phyloP scores from a whole-genome alignment of 208 protist genomes.

The Trypanosoma conorhini region DNA sequence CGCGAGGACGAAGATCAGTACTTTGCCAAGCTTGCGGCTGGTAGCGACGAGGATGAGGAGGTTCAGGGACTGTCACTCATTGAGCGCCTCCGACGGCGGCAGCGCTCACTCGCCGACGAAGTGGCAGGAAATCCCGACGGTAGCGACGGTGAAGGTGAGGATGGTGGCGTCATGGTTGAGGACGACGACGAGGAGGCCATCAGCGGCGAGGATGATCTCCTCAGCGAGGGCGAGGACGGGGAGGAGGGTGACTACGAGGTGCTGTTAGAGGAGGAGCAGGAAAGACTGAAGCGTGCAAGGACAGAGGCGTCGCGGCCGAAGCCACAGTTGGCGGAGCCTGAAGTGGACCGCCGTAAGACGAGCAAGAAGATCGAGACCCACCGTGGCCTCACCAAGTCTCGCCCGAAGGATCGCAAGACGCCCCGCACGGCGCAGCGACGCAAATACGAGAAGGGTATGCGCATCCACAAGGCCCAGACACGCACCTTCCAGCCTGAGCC shows the following conservation, averaged over 20 bases:
- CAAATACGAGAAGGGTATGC: constrained; percentile 88
- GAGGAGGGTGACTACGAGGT: constrained; percentile 62
- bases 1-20: constrained; percentile 92
- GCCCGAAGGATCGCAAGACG: constrained; percentile 91
- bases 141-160: constrained; percentile 31
- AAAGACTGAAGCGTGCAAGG: constrained; percentile 37
- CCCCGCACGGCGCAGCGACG: constrained; percentile 84
- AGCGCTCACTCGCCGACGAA: constrained; percentile 36
- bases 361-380: constrained; percentile 88
- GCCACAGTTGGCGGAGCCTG: constrained; percentile 45
- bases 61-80: constrained; percentile 76
- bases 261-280: constrained; percentile 65
- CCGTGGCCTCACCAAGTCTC: constrained; percentile 84
- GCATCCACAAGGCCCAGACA: constrained; percentile 83
- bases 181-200: constrained; percentile 36
- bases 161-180: constrained; percentile 17
- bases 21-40: constrained; percentile 76
- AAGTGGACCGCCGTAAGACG: constrained; percentile 81
- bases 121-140: constrained; percentile 14
- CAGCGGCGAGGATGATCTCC: constrained; percentile 22
- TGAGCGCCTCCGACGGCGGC: constrained; percentile 67
- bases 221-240: constrained; percentile 33
- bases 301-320: constrained; percentile 29
- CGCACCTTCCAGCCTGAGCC: constrained; percentile 76
- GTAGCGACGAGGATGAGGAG: constrained; percentile 37